phyloP scores from a whole-genome alignment of 2,329 filamentous ascomycete species.

The Sporothrix brunneoviolacea region DNA sequence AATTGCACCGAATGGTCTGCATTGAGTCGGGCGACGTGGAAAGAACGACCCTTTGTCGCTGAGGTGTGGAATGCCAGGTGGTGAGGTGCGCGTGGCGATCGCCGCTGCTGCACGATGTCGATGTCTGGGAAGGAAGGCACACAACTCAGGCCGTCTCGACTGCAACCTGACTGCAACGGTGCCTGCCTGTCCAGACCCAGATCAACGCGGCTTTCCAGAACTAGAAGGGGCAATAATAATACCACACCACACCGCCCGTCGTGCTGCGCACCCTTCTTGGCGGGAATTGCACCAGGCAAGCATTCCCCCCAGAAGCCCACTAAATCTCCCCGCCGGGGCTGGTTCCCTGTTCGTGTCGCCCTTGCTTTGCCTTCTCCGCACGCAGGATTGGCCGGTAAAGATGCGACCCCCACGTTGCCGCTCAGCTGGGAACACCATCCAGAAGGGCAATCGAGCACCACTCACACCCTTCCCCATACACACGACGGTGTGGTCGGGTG shows the following conservation, averaged over 20 bases:
- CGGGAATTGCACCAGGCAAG: no score
- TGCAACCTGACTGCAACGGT: no score
- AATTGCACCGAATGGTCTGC: no score
- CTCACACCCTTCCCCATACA: neutral
- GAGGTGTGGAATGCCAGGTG: neutral
- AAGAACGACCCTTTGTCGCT: no score
- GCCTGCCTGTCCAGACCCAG: no score
- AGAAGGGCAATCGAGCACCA: neutral
- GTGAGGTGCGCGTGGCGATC: conserved; percentile 4
- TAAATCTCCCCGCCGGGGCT: no score
- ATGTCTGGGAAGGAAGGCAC: neutral
- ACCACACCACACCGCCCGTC: neutral
- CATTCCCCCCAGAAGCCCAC: no score
- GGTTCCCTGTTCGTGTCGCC: conserved; percentile 1
- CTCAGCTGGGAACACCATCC: conserved; percentile 10
- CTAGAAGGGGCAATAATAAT: neutral
- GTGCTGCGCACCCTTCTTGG: neutral
- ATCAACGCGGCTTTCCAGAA: neutral
- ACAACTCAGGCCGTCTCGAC: no score
- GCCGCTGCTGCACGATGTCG: conserved; percentile 10
- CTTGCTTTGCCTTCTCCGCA: conserved; percentile 2
- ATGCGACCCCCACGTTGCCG: conserved; percentile 11
- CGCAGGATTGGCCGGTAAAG: neutral
- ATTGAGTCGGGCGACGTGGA: no score
- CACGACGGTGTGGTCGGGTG: neutral